Evolutionary conservation across 129 eudicot species (phyloP), one percentile per base, ranked within the genome.

Genomic region (Silybum marianum): DNA sequence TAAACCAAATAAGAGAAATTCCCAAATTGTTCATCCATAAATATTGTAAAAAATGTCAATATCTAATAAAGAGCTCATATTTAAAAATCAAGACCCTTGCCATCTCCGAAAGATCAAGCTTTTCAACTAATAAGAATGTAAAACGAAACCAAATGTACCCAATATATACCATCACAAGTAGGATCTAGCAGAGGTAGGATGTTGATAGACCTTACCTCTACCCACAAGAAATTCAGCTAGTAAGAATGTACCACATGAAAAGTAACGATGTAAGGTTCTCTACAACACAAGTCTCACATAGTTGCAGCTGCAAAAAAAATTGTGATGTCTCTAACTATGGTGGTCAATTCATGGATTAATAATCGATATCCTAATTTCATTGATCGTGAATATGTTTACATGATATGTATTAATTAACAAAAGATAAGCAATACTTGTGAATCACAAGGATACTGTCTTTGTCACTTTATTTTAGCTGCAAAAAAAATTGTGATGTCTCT

Each of bases 291-390:
- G 10, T 32, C 83, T 8, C 16, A 32, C 71, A 16, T 13, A 22
- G 67, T 10, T 44, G 32, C 30, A 28, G 51, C 13, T 42, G 66
- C 48, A 69, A 78, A 67, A 2, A 67, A 25, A 26, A 12, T 68
- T 7, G 19, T 25, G 16, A 13, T 26, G 12, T 26, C 28, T 40
- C 18, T 78, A 42, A 26, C 39, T 68, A 67, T 0, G 25, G 1
- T 42, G 19, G n/a, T 65, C 60, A 21, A 6, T 16, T n/a, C 4
- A 8, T 65, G 69, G 69, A 9, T 1, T 21, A 16, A 78, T 44
- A 79, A 79, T 19, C 14, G 4, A 69, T 12, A 48, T 22, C 22
- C 83, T 70, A 79, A 14, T 79, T 51, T 63, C 76, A 6, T 70
- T 32, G 6, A 28, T 9, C 12, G 4, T 79, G 7, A 51, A 48